phyloP scores from a whole-genome alignment of 1,139 yeast species.

The Yamadazyma epiphylla region DNA sequence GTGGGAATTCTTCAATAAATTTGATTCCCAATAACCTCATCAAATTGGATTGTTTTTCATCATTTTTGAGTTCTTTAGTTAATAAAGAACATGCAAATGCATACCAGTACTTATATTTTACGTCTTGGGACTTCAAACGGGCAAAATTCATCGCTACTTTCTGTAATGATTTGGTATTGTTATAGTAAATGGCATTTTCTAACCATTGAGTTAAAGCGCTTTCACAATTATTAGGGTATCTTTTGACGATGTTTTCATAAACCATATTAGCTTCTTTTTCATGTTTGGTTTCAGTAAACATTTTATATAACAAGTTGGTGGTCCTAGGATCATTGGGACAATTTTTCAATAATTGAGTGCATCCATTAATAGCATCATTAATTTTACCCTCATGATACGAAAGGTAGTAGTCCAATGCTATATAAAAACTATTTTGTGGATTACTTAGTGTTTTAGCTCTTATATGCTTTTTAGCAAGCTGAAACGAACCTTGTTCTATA shows the following conservation, averaged over 20 bases:
- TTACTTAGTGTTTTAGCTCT: conserved; percentile 47
- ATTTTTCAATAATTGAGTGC: conserved; percentile 36
- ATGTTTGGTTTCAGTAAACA: conserved; percentile 33
- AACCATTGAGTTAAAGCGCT: conserved; percentile 47
- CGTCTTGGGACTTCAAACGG: conserved; percentile 20
- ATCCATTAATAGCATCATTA: conserved; percentile 40
- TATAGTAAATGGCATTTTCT: conserved; percentile 27
- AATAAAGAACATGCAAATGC: conserved; percentile 37
- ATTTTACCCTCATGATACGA: conserved; percentile 39
- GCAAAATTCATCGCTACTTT: conserved; percentile 43
- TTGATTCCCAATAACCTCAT: conserved; percentile 57
- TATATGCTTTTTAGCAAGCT: conserved; percentile 49
- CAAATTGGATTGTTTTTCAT: conserved; percentile 33
- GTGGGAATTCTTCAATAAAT: conserved; percentile 42
- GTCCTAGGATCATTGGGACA: conserved; percentile 56
- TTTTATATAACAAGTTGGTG: conserved; percentile 41
- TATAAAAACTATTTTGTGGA: conserved; percentile 55
- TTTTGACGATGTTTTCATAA: conserved; percentile 55
- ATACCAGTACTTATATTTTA: conserved; percentile 45
- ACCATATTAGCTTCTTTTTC: conserved; percentile 35
- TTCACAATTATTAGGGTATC: conserved; percentile 41
- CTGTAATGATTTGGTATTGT: conserved; percentile 38
- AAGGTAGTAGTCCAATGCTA: conserved; percentile 47
- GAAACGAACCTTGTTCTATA: conserved; percentile 52
- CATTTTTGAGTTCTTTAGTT: conserved; percentile 22